Evolutionary conservation across 495 filamentous ascomycete species (phyloP), one percentile per base, ranked within the genome.

Genomic region (Trypethelium eluteriae): DNA sequence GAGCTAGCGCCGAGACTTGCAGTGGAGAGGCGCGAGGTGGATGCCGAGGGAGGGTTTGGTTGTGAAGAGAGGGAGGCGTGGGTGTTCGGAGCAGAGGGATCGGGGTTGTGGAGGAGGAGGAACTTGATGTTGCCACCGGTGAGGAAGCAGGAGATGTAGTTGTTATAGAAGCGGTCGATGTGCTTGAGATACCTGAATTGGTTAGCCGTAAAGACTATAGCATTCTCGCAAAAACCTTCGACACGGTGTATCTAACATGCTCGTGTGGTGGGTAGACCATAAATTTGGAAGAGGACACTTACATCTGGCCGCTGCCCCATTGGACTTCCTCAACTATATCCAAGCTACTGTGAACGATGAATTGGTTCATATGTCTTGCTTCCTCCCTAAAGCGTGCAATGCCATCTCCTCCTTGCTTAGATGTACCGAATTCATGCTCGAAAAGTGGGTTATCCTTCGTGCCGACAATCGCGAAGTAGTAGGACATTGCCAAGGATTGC

Each of bases 311-410:
- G 68, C 77, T 88, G 12, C 82, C 86, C 94, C 95, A 98, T 77
- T 97, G 93, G 25, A 92, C 83, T 73, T 98, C 94, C 77, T 98
- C 94, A 34, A 96, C 87, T 57, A 97, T 91, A 74, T 98, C 94
- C 53, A 98, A 79, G 70, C 88, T 88, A 64, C 88, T 89, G 79
- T 98, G 93, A 59, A 94, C 87, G 76, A 98, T 89, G 81, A 98
- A 97, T 77, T 96, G 94, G 81, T 96, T 97, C 86, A 96, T 90
- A 75, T 93, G 88, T 62, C 90, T 85, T 36, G 92, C 89, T 68
- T 95, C 88, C 59, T 92, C 88, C 39, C 81, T 84, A 83, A 96
- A 97, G 69, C 90, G 86, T 36, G 94, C 80, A 72, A 92, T 83
- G 70, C 94, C 94, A 82, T 97, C 93, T 70, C 92, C 93, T 79